Evolutionary conservation across 306 rosid species (phyloP).

Genomic region (Prunus fruticosa): DNA sequence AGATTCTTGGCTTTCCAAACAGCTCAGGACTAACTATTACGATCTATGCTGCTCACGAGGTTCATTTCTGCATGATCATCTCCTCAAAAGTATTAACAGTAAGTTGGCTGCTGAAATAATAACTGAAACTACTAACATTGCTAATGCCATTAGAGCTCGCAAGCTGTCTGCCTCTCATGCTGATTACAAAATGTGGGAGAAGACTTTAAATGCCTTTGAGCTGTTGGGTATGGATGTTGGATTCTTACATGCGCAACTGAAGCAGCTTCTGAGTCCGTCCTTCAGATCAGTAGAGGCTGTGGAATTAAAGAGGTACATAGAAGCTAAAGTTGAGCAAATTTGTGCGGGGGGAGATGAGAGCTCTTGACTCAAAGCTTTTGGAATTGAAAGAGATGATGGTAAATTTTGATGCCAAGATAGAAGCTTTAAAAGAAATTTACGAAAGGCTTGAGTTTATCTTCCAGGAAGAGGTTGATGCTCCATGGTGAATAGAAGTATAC

Average conservation of each 20-base stretch:
- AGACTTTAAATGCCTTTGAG: constrained; percentile 35
- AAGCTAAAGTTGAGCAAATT: constrained; percentile 1
- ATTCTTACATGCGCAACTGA: constrained; percentile 31
- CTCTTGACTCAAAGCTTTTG: constrained; percentile 6
- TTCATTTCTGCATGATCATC: constrained; percentile 42
- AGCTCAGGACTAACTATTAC: constrained; percentile 28
- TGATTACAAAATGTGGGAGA: constrained; percentile 25
- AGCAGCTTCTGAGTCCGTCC: constrained; percentile 24
- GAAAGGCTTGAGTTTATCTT: constrained; percentile 19
- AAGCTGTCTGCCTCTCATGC: constrained; percentile 21
- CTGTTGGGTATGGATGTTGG: constrained; percentile 41
- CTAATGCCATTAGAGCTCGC: constrained; percentile 48
- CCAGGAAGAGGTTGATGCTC: constrained; percentile 30
- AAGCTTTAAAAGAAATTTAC: neutral
- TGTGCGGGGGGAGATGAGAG: constrained; percentile 17
- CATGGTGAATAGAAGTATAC: constrained; percentile 23
- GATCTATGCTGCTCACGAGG: constrained; percentile 40
- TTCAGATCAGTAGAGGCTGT: neutral
- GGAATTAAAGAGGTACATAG: neutral
- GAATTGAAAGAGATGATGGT: constrained; percentile 11
- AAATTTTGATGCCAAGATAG: constrained; percentile 25
- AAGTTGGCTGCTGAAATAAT: constrained; percentile 41
- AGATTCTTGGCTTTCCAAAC: constrained; percentile 28
- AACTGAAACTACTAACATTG: constrained; percentile 36
- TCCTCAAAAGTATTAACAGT: constrained; percentile 35